Percentiles rank a stretch among this genome's conserved stretches.
Conservation (phyloP, 1,284 basidiomycete species). For the Neonothopanus nambi region DNA sequence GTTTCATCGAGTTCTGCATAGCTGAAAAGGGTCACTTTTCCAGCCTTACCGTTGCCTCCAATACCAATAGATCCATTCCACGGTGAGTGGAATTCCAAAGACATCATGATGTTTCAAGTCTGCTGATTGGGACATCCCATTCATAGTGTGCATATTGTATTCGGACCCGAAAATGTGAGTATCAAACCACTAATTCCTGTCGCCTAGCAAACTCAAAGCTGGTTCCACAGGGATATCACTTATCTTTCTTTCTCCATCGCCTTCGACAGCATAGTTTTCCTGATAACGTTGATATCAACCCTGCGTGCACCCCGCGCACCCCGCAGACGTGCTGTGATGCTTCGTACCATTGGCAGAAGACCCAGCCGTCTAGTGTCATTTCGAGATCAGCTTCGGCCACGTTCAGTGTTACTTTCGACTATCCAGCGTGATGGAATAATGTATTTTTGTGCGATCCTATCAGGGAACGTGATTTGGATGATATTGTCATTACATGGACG, state of each 20-base stretch:
- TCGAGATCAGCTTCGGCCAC: too few species aligned
- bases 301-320: not conserved
- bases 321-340: too few species aligned
- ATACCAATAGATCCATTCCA: constrained; percentile 26
- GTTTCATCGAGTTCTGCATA: not conserved
- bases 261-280: constrained; percentile 29
- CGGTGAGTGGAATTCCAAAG: constrained; percentile 16
- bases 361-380: too few species aligned
- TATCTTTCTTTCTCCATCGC: constrained; percentile 28
- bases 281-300: constrained; percentile 23
- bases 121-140: not conserved
- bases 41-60: constrained; percentile 25
- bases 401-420: constrained; percentile 14
- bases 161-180: constrained; percentile 27
- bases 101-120: not conserved
- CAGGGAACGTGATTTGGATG: constrained; percentile 30
- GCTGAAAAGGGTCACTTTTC: not conserved
- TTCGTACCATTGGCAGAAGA: too few species aligned
- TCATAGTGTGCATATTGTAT: constrained; percentile 27
- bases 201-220: not conserved
- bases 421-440: constrained; percentile 27
- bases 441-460: constrained; percentile 29
- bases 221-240: constrained; percentile 30
- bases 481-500: constrained; percentile 23
- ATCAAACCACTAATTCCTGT: not conserved